phyloP scores from a whole-genome alignment of 208 protist genomes.

The Acanthamoeba lenticulata region DNA sequence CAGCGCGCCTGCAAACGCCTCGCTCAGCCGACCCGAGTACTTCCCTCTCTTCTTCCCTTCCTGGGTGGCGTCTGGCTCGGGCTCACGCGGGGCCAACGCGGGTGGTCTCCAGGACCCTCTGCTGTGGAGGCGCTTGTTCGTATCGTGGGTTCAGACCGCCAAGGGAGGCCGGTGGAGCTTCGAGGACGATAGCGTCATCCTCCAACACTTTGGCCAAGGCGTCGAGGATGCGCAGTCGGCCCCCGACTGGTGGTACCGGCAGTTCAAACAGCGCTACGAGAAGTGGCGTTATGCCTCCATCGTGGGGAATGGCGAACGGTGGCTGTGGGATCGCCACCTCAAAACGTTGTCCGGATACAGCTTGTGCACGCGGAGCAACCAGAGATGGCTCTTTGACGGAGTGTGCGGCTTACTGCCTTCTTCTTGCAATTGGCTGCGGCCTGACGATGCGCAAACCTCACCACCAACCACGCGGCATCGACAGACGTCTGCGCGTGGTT shows the following conservation, averaged over 20 bases:
- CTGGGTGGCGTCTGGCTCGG: background rate
- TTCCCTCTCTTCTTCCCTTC: background rate
- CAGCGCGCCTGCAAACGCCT: background rate
- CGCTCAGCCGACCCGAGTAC: background rate
- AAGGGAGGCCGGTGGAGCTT: background rate
- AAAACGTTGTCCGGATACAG: background rate
- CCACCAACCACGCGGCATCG: no score
- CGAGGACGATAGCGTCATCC: background rate
- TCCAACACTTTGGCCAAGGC: background rate
- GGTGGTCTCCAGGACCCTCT: background rate
- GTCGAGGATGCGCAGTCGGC: background rate
- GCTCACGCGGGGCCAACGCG: background rate
- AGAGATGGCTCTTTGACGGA: background rate
- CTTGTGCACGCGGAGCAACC: background rate
- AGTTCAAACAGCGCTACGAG: background rate
- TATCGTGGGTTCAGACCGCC: background rate
- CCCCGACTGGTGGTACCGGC: background rate
- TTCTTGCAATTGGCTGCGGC: background rate
- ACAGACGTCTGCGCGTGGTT: background rate
- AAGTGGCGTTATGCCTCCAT: background rate
- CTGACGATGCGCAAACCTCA: background rate
- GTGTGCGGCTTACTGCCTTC: background rate
- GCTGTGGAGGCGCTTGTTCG: background rate
- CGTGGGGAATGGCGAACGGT: background rate
- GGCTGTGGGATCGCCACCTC: background rate